Conservation (phyloP, 2,329 filamentous ascomycete genomes). For the Diaporthe longicolla region DNA sequence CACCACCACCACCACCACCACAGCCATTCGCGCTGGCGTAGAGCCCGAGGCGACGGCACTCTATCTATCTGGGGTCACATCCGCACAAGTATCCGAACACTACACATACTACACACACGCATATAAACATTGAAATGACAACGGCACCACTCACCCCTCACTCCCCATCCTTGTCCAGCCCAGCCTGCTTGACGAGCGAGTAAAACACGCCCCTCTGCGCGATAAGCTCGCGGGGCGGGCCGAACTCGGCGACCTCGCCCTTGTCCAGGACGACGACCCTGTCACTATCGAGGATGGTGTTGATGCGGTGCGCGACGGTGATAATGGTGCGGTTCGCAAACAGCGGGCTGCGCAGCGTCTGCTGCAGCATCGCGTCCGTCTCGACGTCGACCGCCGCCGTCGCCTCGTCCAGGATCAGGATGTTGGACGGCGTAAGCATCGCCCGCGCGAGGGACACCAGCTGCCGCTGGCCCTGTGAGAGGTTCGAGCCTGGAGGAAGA, state of each 20-base stretch:
- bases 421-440: constrained; percentile 94
- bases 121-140: neutral
- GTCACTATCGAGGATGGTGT: constrained; percentile 92
- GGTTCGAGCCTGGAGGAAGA: constrained; percentile 80
- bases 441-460: constrained; percentile 94
- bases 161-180: constrained; percentile 70
- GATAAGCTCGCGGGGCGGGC: constrained; percentile 84
- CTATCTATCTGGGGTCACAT: neutral
- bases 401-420: constrained; percentile 96
- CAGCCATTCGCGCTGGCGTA: neutral
- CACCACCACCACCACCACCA: constrained; percentile 13
- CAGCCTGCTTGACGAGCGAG: constrained; percentile 91
- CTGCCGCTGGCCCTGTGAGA: constrained; percentile 95
- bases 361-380: constrained; percentile 77
- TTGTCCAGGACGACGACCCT: constrained; percentile 94
- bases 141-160: constrained; percentile 11
- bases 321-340: constrained; percentile 97
- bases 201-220: constrained; percentile 85
- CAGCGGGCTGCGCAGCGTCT: constrained; percentile 72
- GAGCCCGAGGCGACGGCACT: constrained; percentile 17
- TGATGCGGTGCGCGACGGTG: constrained; percentile 97
- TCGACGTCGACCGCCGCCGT: constrained; percentile 82
- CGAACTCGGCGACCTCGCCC: constrained; percentile 92
- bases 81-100: neutral
- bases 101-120: neutral